Percentiles rank a stretch among this genome's conserved stretches.
phyloP scores from a whole-genome alignment of 2,329 filamentous ascomycete genomes.

The Botrytis aclada region DNA sequence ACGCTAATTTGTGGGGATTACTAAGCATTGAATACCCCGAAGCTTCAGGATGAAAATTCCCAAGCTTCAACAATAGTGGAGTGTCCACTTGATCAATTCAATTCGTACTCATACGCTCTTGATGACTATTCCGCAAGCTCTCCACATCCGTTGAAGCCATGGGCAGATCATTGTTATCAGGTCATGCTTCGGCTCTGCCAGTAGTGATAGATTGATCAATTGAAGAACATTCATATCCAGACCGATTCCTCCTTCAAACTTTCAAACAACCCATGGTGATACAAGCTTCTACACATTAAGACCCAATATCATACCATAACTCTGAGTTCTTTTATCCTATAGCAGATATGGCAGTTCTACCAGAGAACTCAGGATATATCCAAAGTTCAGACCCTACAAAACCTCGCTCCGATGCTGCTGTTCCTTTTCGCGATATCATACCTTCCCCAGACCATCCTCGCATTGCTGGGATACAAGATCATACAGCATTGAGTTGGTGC shows the following conservation, averaged over 20 bases:
- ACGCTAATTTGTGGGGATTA: constrained; percentile 9
- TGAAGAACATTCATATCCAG: constrained; percentile 5
- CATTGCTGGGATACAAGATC: constrained; percentile 33
- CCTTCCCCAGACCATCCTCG: constrained; percentile 29
- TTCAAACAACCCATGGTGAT: not conserved
- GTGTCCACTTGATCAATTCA: not conserved
- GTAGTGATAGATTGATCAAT: constrained; percentile 1
- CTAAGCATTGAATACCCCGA: not conserved
- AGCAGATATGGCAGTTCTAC: constrained; percentile 29
- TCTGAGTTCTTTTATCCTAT: not conserved
- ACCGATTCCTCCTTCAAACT: not conserved
- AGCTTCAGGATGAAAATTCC: constrained; percentile 2
- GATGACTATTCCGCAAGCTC: constrained; percentile 3
- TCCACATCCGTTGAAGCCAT: constrained; percentile 6
- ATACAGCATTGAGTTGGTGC: constrained; percentile 34
- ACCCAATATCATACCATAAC: not conserved
- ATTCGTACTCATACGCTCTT: not conserved
- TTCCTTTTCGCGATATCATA: constrained; percentile 34
- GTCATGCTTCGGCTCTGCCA: not conserved
- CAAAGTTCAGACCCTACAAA: constrained; percentile 31
- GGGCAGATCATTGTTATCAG: not conserved
- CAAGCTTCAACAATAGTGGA: constrained; percentile 4
- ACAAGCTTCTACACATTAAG: not conserved
- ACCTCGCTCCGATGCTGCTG: constrained; percentile 33
- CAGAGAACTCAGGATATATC: constrained; percentile 31